Evolutionary conservation across 306 rosid genomes (phyloP).

Genomic region (Pueraria montana): DNA sequence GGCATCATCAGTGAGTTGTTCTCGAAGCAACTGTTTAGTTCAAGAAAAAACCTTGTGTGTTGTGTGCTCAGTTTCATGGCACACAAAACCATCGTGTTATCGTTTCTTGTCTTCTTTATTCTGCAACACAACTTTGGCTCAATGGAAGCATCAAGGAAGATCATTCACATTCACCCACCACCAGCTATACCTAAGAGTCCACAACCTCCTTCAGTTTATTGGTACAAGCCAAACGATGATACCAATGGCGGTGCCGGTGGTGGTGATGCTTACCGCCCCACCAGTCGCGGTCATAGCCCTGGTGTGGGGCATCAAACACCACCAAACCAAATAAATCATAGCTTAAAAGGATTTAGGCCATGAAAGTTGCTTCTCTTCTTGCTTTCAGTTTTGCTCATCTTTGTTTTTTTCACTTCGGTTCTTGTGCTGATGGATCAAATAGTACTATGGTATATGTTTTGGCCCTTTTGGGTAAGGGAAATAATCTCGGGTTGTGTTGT

Average conservation of each 20-base stretch:
- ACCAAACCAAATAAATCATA: constrained; percentile 30
- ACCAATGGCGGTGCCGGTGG: constrained; percentile 30
- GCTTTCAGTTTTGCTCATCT: background rate
- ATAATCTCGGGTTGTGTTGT: background rate
- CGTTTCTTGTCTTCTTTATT: constrained; percentile 45
- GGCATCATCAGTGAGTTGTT: background rate
- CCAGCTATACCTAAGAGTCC: constrained; percentile 44
- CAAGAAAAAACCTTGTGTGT: background rate
- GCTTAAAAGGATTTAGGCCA: background rate
- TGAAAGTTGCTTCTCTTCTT: too few species aligned
- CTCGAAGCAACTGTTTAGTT: background rate
- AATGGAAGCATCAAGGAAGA: constrained; percentile 54
- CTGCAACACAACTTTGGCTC: constrained; percentile 45
- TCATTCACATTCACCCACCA: constrained; percentile 49
- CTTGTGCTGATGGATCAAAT: background rate
- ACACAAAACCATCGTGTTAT: constrained; percentile 37
- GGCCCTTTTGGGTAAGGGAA: background rate
- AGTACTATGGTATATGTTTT: too few species aligned
- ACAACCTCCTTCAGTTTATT: constrained; percentile 48
- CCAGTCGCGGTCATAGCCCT: constrained; percentile 69
- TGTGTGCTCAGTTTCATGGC: constrained; percentile 51
- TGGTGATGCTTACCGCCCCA: constrained; percentile 66
- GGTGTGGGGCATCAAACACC: constrained; percentile 59
- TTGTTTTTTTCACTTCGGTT: too few species aligned
- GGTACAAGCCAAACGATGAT: constrained; percentile 51